Percentiles rank a stretch among this genome's conserved stretches.
Conservation (phyloP, 2,329 filamentous ascomycete species). For the Metarhizium sp. region DNA sequence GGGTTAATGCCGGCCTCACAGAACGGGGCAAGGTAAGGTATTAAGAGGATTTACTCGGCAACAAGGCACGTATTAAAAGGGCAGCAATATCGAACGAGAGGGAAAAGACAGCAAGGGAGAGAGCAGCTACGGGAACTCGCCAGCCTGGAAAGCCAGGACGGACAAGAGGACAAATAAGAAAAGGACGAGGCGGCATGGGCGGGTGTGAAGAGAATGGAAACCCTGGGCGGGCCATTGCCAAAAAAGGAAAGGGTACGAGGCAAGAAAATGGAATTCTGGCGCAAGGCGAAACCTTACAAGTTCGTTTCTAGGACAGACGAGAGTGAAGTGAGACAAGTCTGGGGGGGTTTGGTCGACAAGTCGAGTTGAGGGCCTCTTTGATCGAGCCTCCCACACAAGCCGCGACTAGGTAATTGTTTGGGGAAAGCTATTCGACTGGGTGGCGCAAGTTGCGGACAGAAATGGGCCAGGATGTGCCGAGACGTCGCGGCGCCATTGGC, state of each 20-base stretch:
- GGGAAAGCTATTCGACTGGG: constrained; percentile 2
- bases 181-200: neutral
- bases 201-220: neutral
- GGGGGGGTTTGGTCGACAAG: neutral
- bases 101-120: neutral
- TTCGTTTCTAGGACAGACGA: neutral
- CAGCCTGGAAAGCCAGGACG: neutral
- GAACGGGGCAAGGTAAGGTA: neutral
- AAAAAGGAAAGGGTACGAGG: constrained; percentile 1
- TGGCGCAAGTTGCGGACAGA: constrained; percentile 2
- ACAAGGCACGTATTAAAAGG: neutral
- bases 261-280: neutral
- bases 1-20: neutral
- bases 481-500: neutral
- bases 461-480: neutral
- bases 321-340: constrained; percentile 3
- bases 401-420: neutral
- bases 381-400: neutral
- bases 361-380: neutral
- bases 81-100: neutral
- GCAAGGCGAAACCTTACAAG: neutral
- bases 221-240: constrained; percentile 1
- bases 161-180: neutral
- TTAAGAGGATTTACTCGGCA: neutral
- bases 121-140: neutral